Evolutionary conservation across 306 rosid genomes (phyloP), one percentile per base, ranked within the genome.

Genomic region (Prunus mongolica): DNA sequence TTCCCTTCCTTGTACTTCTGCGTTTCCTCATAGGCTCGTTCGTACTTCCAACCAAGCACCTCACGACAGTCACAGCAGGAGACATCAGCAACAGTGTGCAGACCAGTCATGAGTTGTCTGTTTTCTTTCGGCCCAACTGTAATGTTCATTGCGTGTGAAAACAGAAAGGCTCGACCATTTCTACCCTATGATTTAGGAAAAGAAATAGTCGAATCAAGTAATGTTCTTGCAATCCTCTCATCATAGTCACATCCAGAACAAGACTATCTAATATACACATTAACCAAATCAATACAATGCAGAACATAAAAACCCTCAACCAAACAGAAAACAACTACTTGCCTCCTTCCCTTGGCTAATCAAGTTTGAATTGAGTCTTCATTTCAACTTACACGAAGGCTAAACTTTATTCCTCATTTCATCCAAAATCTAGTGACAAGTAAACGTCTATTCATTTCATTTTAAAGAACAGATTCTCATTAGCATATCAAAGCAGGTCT

Each of bases 111-210:
- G 27, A 84, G 87, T 3, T 74, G 84, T 57, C 87, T 78, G 71
- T 84, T 75, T 81, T 84, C 85, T 69, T 57, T 84, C 12, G 78
- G 80, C 65, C 87, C 87, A 0, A 77, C 80, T 28, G 41, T 73
- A 32, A 84, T 16, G 63, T 84, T 84, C 87, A 80, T 79, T 67
- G 81, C 74, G 15, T 81, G 85, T 38, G 79, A 72, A 78, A 91
- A 89, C 82, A 91, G 69, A 82, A 91, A 91, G 6, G 86, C 93
- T 81, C 93, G 75, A 22, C 93, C 92, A 81, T 83, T 84, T 78
- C 88, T 89, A 70, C 93, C 96, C 96, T 91, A 32, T 1, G 44
- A 64, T 71, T 24, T 16, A 20, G 3, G 0, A 75, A 79, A 67
- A 67, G 4, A 79, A 50, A 12, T 65, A 57, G 1, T 19, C 20